Conservation (phyloP, 345 rosid genomes). For the Arabis hirsuta region DNA sequence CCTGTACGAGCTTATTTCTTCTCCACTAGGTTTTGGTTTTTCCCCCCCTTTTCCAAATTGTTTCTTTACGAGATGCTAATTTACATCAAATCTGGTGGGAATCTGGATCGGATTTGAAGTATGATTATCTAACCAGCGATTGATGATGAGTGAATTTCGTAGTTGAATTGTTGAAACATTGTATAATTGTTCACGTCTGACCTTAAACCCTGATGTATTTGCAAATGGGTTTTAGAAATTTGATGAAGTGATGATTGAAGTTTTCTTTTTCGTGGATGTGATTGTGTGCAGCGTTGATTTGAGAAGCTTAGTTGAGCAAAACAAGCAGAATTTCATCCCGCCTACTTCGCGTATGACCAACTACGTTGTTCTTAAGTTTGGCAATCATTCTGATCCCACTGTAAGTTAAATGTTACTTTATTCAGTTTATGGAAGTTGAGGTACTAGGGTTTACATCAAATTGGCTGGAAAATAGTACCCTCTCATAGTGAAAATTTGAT, state of each 20-base stretch:
- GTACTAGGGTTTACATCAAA: not conserved
- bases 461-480: not conserved
- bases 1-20: constrained; percentile 89
- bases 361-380: constrained; percentile 80
- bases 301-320: constrained; percentile 81
- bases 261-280: not conserved
- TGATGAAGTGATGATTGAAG: constrained; percentile 6
- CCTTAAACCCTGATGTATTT: constrained; percentile 2
- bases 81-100: no score
- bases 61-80: no score
- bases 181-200: not conserved
- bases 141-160: constrained; percentile 5
- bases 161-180: constrained; percentile 1
- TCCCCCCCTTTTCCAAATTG: not conserved
- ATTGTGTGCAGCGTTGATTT: constrained; percentile 77
- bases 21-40: constrained; percentile 75
- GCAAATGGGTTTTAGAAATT: not conserved
- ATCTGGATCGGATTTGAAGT: constrained; percentile 10
- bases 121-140: not conserved
- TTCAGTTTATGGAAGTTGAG: constrained; percentile 1
- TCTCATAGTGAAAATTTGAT: constrained; percentile 12
- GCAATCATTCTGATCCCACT: constrained; percentile 53
- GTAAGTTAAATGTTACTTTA: constrained; percentile 52
- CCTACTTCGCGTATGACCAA: constrained; percentile 92
- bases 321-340: constrained; percentile 79